phyloP scores from a whole-genome alignment of 352 stramenopile genomes.

The Thalassiosira mediterranea region DNA sequence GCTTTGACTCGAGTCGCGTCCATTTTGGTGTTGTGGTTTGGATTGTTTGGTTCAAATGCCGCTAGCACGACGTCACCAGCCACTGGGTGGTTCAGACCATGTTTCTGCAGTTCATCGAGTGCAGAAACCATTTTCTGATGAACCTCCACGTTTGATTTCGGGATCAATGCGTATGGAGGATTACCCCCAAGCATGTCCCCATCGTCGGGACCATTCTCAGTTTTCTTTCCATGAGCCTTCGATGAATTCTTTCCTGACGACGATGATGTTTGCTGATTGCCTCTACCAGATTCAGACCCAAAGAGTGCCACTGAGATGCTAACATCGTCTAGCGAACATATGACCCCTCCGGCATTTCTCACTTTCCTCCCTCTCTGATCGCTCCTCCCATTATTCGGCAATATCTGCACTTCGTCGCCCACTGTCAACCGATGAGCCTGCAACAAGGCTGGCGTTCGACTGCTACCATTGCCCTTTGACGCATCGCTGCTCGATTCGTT shows the following conservation, averaged over 20 bases:
- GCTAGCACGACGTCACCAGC: constrained; percentile 65
- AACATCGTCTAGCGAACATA: constrained; percentile 67
- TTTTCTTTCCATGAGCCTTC: constrained; percentile 28
- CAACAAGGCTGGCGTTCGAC: constrained; percentile 31
- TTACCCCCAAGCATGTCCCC: constrained; percentile 39
- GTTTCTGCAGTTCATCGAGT: constrained; percentile 61
- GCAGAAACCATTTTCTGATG: constrained; percentile 72
- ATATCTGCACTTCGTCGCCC: constrained; percentile 82
- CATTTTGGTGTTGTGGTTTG: constrained; percentile 25
- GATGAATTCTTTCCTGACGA: constrained; percentile 28
- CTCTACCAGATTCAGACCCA: constrained; percentile 21
- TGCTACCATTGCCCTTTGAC: constrained; percentile 5
- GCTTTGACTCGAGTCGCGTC: constrained; percentile 23
- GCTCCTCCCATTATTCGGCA: constrained; percentile 54
- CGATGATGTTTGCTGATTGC: constrained; percentile 13
- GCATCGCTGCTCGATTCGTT: constrained; percentile 5
- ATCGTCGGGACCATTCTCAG: constrained; percentile 46
- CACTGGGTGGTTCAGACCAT: constrained; percentile 69
- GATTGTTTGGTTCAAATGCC: constrained; percentile 56
- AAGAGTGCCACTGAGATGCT: constrained; percentile 73
- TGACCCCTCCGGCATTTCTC: constrained; percentile 56
- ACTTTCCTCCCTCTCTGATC: constrained; percentile 18
- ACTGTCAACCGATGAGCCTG: constrained; percentile 77
- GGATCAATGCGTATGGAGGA: constrained; percentile 67
- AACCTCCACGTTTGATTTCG: constrained; percentile 73